A percentile compares a stretch with the other conserved stretches of the same genome.
phyloP scores from a whole-genome alignment of 2,329 filamentous ascomycete genomes.

The Colletotrichum theobromicola region DNA sequence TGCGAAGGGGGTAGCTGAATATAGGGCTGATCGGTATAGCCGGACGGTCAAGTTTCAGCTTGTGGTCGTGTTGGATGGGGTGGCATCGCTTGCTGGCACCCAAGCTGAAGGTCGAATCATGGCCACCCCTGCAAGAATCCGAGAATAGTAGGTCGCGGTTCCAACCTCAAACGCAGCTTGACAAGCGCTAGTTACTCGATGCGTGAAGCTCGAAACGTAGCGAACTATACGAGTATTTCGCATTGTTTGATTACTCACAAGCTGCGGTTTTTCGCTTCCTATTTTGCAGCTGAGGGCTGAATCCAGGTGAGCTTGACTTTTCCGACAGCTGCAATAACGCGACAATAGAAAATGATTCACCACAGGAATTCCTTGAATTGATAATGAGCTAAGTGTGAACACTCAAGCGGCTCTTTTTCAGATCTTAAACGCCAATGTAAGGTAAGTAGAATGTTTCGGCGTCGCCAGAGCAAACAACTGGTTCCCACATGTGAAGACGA shows the following conservation, averaged over 20 bases:
- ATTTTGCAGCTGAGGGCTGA: neutral
- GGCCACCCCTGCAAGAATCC: neutral
- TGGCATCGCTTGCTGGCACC: neutral
- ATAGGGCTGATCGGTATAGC: neutral
- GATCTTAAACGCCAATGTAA: neutral
- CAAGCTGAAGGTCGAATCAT: neutral
- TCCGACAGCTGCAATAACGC: neutral
- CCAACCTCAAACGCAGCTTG: neutral
- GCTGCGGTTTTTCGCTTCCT: neutral
- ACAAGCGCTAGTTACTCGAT: neutral
- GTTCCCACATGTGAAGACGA: accelerated
- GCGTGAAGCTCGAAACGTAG: neutral
- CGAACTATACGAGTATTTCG: neutral
- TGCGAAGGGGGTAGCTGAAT: neutral
- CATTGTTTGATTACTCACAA: neutral
- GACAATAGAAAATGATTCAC: neutral
- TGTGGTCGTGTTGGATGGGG: neutral
- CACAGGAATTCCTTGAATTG: neutral
- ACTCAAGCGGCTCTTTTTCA: too few species aligned
- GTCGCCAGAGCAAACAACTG: neutral
- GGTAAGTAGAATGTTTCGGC: neutral
- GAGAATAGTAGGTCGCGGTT: neutral
- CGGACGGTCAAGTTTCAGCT: neutral
- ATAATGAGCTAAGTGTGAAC: accelerated
- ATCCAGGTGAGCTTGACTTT: neutral